These are phyloP conservation scores for Vanrija sp. DNA, from an alignment of 1,284 basidiomycete genomes.

Conservation along the genomic window DNA sequence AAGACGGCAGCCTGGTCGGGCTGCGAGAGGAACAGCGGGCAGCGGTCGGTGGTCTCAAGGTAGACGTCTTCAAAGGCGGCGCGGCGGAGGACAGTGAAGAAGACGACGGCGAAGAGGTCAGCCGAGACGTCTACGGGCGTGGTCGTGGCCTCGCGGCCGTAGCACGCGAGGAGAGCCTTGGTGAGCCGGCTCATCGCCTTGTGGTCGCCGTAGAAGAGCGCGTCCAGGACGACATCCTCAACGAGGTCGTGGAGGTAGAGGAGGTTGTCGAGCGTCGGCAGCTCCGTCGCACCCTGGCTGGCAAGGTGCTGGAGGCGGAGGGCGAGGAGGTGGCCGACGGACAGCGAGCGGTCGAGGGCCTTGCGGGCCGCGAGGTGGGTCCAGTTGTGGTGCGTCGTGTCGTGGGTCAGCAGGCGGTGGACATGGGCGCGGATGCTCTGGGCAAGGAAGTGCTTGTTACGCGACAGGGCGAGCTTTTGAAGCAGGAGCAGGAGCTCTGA, in stretches of 20 bases:
- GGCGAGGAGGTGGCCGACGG: constrained; percentile 1
- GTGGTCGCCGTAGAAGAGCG: constrained; percentile 10
- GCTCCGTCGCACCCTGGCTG: neutral
- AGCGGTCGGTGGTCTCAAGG: constrained; percentile 11
- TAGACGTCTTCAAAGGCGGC: constrained; percentile 15
- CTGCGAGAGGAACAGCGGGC: constrained; percentile 7
- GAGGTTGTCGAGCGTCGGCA: constrained; percentile 1
- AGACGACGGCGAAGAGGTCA: constrained; percentile 11
- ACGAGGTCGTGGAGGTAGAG: constrained; percentile 4
- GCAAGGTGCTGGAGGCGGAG: constrained; percentile 5
- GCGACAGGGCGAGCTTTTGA: neutral
- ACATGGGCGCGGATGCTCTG: neutral
- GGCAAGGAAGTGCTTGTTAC: neutral
- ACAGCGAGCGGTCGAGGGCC: constrained; percentile 2
- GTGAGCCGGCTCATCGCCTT: neutral
- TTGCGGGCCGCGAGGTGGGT: constrained; percentile 3
- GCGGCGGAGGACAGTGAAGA: constrained; percentile 10
- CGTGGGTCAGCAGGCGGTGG: constrained; percentile 1
- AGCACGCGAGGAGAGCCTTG: neutral
- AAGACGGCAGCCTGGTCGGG: constrained; percentile 14
- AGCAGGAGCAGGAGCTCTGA: constrained; percentile 4
- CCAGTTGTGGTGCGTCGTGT: constrained; percentile 1
- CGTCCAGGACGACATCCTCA: constrained; percentile 5
- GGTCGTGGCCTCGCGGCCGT: neutral
- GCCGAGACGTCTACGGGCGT: constrained; percentile 7